Percentiles rank a stretch among this genome's conserved stretches.
phyloP scores from a whole-genome alignment of 1,284 basidiomycete species.

The Takashimella tepidaria region DNA sequence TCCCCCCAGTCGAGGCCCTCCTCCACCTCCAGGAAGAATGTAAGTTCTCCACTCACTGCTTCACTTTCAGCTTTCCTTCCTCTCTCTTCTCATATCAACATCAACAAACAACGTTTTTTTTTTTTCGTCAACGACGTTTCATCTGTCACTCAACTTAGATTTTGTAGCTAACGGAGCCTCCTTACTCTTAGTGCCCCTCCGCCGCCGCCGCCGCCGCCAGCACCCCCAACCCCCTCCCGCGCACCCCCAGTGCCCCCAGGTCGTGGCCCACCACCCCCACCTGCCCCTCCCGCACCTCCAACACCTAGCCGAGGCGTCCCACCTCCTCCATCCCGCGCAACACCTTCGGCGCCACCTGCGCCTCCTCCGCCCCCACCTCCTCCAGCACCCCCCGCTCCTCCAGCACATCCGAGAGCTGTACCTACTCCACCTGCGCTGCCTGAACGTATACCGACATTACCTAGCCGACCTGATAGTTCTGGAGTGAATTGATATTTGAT shows the following conservation, averaged over 20 bases:
- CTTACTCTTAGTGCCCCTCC: slow-evolving; percentile 4
- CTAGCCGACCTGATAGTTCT: not conserved
- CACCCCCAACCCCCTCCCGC: slow-evolving; percentile 35
- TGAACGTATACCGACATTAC: not conserved
- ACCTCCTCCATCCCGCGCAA: slow-evolving; percentile 58
- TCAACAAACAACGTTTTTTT: too few species aligned
- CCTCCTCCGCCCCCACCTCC: slow-evolving; percentile 52
- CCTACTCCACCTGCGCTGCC: not conserved
- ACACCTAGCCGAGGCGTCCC: slow-evolving; percentile 5
- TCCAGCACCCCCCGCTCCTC: slow-evolving; percentile 9
- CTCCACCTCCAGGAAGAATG: slow-evolving; percentile 1
- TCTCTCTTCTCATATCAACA: too few species aligned
- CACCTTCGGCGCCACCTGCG: slow-evolving; percentile 62
- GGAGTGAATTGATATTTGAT: not conserved
- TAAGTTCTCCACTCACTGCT: not conserved
- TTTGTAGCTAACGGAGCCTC: too few species aligned
- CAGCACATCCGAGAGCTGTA: slow-evolving; percentile 14
- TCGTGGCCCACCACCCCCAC: slow-evolving; percentile 9
- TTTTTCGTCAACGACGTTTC: too few species aligned
- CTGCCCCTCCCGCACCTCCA: not conserved
- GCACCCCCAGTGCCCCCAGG: not conserved
- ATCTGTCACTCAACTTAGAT: too few species aligned
- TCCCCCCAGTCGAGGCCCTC: slow-evolving; percentile 4
- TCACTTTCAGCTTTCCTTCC: not conserved
- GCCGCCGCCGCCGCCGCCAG: slow-evolving; percentile 2